Percentiles rank a stretch among this genome's conserved stretches.
These are phyloP conservation scores for Geotrichum restrictum DNA, from an alignment of 1,139 yeast genomes.

Conservation along the genomic window DNA sequence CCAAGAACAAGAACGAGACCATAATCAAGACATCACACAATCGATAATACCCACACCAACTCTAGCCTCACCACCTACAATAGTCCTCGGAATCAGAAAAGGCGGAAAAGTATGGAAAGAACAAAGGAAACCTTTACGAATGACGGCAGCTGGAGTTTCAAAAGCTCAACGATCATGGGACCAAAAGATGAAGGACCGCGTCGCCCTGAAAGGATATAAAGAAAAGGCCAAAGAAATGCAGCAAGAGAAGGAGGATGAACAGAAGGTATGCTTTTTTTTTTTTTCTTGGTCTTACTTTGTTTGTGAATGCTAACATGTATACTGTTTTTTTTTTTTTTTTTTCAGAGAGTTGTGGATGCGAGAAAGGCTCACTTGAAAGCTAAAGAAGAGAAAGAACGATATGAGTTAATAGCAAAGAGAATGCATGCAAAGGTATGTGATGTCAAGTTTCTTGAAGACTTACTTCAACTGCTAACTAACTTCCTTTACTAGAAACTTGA, in stretches of 20 bases:
- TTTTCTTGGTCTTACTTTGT: neutral
- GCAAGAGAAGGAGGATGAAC: conserved; percentile 38
- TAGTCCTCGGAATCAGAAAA: conserved; percentile 13
- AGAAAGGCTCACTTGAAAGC: conserved; percentile 39
- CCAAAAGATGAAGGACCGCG: conserved; percentile 33
- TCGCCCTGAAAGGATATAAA: conserved; percentile 33
- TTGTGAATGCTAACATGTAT: neutral
- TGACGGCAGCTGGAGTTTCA: conserved; percentile 30
- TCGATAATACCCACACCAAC: no score
- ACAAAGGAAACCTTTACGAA: conserved; percentile 36
- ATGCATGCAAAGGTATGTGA: conserved; percentile 42
- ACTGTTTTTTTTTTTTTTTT: no score
- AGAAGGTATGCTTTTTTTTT: conserved; percentile 25
- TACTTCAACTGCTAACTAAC: neutral
- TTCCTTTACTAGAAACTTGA: conserved; percentile 33
- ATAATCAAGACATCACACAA: no score
- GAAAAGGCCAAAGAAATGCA: conserved; percentile 39
- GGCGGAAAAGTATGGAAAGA: conserved; percentile 40
- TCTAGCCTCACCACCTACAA: no score
- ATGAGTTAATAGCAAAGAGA: conserved; percentile 39
- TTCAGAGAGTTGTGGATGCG: conserved; percentile 28
- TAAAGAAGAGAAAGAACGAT: conserved; percentile 44
- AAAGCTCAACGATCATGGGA: conserved; percentile 35
- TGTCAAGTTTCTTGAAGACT: conserved; percentile 42
- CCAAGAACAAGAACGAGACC: no score